A percentile compares a stretch with the other conserved stretches of the same genome.
phyloP scores from a whole-genome alignment of 2,329 filamentous ascomycete species.

The Amesomyces nigricolor region DNA sequence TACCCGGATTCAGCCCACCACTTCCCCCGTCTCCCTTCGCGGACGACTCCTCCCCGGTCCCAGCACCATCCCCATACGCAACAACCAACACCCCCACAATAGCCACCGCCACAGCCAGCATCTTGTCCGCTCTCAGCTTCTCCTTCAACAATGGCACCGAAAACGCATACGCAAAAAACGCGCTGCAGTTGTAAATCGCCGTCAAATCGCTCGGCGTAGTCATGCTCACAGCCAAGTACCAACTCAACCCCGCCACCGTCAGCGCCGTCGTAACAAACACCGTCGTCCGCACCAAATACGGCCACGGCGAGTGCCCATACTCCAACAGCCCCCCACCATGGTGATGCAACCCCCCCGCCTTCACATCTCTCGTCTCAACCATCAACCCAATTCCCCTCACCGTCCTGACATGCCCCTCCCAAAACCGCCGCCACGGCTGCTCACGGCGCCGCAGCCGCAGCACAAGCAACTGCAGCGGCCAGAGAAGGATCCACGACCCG shows the following conservation, averaged over 20 bases:
- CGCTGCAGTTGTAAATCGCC: constrained; percentile 98
- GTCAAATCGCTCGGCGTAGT: constrained; percentile 92
- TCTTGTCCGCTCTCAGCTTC: constrained; percentile 76
- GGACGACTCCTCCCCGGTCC: constrained; percentile 21
- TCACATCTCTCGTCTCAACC: constrained; percentile 74
- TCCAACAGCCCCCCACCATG: background rate
- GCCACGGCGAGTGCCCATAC: constrained; percentile 37
- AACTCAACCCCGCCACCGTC: constrained; percentile 84
- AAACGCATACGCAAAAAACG: constrained; percentile 97
- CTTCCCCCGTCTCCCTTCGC: constrained; percentile 22
- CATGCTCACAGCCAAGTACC: constrained; percentile 92
- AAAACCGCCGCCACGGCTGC: constrained; percentile 78
- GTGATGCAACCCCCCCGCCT: constrained; percentile 41
- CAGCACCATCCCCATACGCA: constrained; percentile 74
- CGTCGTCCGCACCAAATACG: constrained; percentile 75
- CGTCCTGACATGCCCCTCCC: constrained; percentile 56
- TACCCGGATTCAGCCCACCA: constrained; percentile 42
- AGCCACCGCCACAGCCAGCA: constrained; percentile 77
- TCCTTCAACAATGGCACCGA: constrained; percentile 86
- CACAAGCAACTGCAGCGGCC: constrained; percentile 76
- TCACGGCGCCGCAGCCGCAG: constrained; percentile 73
- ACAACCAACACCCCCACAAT: constrained; percentile 90
- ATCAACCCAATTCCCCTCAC: constrained; percentile 61
- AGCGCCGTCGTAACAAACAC: constrained; percentile 77
- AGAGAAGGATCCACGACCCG: constrained; percentile 85